Conservation (phyloP, 2,329 filamentous ascomycete species). For the Berkeleyomyces rouxiae region DNA sequence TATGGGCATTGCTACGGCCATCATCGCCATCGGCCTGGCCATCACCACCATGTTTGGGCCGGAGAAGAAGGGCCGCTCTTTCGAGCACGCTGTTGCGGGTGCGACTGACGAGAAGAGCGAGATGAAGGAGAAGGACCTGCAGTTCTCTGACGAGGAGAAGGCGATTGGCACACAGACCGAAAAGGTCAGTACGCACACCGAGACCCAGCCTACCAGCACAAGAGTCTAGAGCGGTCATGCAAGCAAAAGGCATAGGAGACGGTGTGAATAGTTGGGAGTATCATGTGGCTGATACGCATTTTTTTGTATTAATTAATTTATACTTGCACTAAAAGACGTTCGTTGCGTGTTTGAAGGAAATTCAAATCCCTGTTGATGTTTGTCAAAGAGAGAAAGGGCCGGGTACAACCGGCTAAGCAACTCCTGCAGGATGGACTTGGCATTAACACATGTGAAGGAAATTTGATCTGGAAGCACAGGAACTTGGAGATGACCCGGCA, state of each 20-base stretch:
- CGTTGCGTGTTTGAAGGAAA: no score
- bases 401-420: background rate
- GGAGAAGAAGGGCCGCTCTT: conserved; percentile 54
- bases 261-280: no score
- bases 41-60: conserved; percentile 54
- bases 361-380: no score
- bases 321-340: no score
- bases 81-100: conserved; percentile 40
- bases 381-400: no score
- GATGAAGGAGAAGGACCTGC: conserved; percentile 14
- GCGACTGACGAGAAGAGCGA: conserved; percentile 12
- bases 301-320: no score
- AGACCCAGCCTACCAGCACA: background rate
- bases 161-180: conserved; percentile 1
- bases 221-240: no score
- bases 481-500: background rate
- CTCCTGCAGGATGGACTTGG: background rate
- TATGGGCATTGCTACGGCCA: conserved; percentile 62
- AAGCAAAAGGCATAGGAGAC: no score
- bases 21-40: conserved; percentile 54
- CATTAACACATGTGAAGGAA: background rate
- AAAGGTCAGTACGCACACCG: background rate
- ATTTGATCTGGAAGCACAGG: background rate
- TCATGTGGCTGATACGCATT: no score
- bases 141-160: conserved; percentile 13